Conservation (phyloP, 164 flowering plant species). For the Chimonanthus salicifolius region DNA sequence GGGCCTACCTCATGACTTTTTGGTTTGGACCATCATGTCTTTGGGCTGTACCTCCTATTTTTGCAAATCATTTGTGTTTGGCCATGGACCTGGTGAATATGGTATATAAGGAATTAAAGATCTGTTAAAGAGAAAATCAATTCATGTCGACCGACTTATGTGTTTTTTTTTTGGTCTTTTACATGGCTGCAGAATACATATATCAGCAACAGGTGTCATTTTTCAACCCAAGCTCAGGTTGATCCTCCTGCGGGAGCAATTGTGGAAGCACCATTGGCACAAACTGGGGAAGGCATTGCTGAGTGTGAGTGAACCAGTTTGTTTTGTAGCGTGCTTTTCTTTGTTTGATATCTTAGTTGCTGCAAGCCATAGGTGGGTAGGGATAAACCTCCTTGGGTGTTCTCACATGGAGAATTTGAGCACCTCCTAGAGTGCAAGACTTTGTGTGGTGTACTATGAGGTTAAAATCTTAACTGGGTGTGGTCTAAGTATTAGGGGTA, state of each 20-base stretch:
- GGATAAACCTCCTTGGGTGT: neutral
- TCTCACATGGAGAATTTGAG: neutral
- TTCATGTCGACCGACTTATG: constrained; percentile 2
- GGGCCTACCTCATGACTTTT: neutral
- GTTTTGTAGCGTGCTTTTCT: neutral
- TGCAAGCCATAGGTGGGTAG: neutral
- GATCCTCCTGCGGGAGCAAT: constrained; percentile 34
- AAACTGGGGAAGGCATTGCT: constrained; percentile 99
- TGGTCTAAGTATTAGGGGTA: too few species aligned
- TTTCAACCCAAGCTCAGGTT: constrained; percentile 45
- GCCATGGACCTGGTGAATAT: neutral
- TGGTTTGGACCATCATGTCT: neutral
- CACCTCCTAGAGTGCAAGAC: neutral
- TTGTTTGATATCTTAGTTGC: neutral
- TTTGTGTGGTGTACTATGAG: neutral
- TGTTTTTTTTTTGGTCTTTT: neutral
- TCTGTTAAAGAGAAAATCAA: neutral
- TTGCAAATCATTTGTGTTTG: neutral
- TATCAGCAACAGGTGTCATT: constrained; percentile 25
- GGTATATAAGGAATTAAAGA: neutral
- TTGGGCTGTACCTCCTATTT: neutral
- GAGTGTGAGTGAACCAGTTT: constrained; percentile 49
- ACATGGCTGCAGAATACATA: constrained; percentile 30
- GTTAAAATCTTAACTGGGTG: neutral
- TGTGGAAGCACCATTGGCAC: constrained; percentile 85